Base-by-base conservation (phyloP, 2,329 filamentous ascomycete genomes). In the Monilinia fructicola region DNA sequence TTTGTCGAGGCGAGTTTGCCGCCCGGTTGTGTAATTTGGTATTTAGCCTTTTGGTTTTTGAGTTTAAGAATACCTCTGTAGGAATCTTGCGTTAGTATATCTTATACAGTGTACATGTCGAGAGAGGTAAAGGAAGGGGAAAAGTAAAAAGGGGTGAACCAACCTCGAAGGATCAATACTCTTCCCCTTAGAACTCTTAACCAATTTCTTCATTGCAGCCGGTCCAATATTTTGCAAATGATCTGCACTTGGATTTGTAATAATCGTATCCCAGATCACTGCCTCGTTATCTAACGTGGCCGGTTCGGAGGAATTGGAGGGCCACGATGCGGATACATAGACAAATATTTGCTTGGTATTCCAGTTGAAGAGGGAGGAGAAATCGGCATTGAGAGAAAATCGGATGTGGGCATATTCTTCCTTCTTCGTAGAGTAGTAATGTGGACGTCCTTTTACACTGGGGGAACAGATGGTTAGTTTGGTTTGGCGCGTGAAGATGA, bases 291-390 rank as follows among this genome's bases (percentile, higher is more conserved):
- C 67, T 12, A 69, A 80, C 54, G 42, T 59, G 7, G 38, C 18
- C 18, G 44, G 54, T 4, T 50, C 42, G 11, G 71, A 70, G 44
- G 69, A 74, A 48, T 73, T 72, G 38, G 78, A 73, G 54, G 83
- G 81, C 87, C 87, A 90, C 73, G 88, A 89, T 65, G 94, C 94
- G 65, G 92, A 94, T 67, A 99, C 88, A 81, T 97, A 99, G 78
- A 97, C 88, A 80, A 98, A 99, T 75, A 99, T 82, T 80, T 98
- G 92, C 79, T 99, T 99, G 26, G 96, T 99, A 84, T 99, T 99
- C 95, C 94, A 99, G 76, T 91, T 96, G 85, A 98, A 98, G 73
- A 99, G 91, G 54, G 90, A 90, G 68, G 88, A 90, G 68, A 99
- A 86, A 80, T 99, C 94, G 64, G 93, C 90, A 75, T 97, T 90